Percentiles rank a stretch among this genome's conserved stretches.
phyloP scores from a whole-genome alignment of 768 basidiomycete species.

The Astraeus odoratus region DNA sequence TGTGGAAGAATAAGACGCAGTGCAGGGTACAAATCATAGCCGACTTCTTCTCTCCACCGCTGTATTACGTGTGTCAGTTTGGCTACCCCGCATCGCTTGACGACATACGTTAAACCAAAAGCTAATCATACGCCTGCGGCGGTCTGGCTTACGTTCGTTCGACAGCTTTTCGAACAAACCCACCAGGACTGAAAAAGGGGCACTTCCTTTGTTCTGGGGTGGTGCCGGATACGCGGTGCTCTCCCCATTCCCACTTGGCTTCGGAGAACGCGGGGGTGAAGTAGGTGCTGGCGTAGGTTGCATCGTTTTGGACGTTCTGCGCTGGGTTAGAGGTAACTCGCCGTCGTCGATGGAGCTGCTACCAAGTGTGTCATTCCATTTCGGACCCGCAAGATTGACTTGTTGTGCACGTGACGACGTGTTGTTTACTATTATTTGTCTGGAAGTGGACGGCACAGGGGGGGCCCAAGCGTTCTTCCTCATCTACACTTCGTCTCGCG shows the following conservation, averaged over 20 bases:
- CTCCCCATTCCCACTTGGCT: constrained; percentile 15
- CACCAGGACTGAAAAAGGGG: constrained; percentile 62
- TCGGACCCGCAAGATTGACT: no score
- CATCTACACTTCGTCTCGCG: not conserved
- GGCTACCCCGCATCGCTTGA: not conserved
- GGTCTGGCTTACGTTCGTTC: constrained; percentile 66
- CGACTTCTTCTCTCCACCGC: constrained; percentile 85
- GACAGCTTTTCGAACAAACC: constrained; percentile 73
- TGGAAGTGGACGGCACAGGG: no score
- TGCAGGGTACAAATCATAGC: constrained; percentile 84
- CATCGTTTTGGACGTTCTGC: no score
- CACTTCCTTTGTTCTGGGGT: constrained; percentile 60
- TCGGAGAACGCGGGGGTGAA: constrained; percentile 46
- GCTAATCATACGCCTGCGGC: constrained; percentile 59
- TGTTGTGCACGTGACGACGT: no score
- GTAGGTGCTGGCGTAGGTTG: constrained; percentile 64
- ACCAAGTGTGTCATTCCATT: no score
- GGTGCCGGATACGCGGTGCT: constrained; percentile 41
- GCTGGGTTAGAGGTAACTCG: no score
- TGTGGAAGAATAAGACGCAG: constrained; percentile 88
- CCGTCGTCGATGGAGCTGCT: no score
- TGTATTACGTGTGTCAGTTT: constrained; percentile 25
- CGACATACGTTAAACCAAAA: constrained; percentile 74
- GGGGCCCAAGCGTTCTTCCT: not conserved
- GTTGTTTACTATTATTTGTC: no score